Conservation (phyloP, 192 early-diverging fungal genomes). For the Rhizophagus sp. region DNA sequence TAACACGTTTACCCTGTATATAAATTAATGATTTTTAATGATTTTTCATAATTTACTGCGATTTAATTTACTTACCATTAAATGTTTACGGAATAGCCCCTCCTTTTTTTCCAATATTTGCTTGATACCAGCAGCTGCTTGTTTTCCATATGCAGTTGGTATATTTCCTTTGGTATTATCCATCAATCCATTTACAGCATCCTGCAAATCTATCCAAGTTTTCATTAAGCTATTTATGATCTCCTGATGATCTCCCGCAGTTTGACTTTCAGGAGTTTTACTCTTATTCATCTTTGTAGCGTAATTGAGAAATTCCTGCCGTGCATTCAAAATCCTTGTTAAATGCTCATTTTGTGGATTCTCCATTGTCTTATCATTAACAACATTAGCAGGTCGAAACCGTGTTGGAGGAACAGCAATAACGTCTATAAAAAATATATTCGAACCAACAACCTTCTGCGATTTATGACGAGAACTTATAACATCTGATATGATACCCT, state of each 20-base stretch:
- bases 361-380: conserved; percentile 88
- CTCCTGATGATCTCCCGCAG: conserved; percentile 33
- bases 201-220: conserved; percentile 82
- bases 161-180: conserved; percentile 79
- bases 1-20: conserved; percentile 90
- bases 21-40: neutral
- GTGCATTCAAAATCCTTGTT: conserved; percentile 79
- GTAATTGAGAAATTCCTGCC: conserved; percentile 56
- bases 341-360: conserved; percentile 95
- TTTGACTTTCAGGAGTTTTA: conserved; percentile 24
- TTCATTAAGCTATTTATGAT: conserved; percentile 49
- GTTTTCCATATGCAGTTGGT: conserved; percentile 53
- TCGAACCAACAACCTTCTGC: conserved; percentile 50
- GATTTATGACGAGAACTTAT: neutral
- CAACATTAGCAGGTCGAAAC: conserved; percentile 91
- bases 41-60: neutral
- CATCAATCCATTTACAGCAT: conserved; percentile 89
- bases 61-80: conserved; percentile 68
- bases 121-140: conserved; percentile 85
- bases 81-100: conserved; percentile 98
- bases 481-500: conserved; percentile 43
- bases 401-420: conserved; percentile 89
- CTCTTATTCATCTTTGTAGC: conserved; percentile 47
- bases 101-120: conserved; percentile 99
- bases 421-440: conserved; percentile 94